A percentile compares a stretch with the other conserved stretches of the same genome.
Evolutionary conservation across 345 rosid species (phyloP).

Genomic region (Eucalyptus curtisii): DNA sequence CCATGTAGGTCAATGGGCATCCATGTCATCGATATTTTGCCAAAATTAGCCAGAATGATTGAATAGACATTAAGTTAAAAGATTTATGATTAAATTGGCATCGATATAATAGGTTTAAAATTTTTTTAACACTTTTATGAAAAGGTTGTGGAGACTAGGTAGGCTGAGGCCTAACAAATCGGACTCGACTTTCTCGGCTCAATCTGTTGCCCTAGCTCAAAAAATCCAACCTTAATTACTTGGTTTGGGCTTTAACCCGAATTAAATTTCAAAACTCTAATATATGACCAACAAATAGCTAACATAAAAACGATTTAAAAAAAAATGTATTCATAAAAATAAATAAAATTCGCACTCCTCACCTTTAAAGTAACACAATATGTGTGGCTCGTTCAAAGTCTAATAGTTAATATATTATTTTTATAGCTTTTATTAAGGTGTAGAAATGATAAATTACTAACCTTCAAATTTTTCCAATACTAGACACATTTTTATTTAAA

Average conservation of each 20-base stretch:
- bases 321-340: background rate
- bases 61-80: rapidly evolving
- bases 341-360: background rate
- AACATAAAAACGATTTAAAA: background rate
- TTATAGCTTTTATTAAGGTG: background rate
- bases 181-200: rapidly evolving
- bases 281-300: background rate
- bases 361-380: background rate
- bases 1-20: rapidly evolving
- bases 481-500: background rate
- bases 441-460: background rate
- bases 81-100: too few relatives aligned
- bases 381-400: background rate
- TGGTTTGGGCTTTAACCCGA: background rate
- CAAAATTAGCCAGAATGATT: rapidly evolving
- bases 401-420: background rate
- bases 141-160: background rate
- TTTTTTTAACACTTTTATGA: rapidly evolving
- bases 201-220: rapidly evolving
- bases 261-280: background rate
- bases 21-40: too few relatives aligned
- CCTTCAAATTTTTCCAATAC: background rate
- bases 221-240: too few relatives aligned
- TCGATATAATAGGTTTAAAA: too few relatives aligned
- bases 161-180: background rate